Base-by-base conservation (phyloP, 345 rosid genomes). In the Eucalyptus pauciflora region DNA sequence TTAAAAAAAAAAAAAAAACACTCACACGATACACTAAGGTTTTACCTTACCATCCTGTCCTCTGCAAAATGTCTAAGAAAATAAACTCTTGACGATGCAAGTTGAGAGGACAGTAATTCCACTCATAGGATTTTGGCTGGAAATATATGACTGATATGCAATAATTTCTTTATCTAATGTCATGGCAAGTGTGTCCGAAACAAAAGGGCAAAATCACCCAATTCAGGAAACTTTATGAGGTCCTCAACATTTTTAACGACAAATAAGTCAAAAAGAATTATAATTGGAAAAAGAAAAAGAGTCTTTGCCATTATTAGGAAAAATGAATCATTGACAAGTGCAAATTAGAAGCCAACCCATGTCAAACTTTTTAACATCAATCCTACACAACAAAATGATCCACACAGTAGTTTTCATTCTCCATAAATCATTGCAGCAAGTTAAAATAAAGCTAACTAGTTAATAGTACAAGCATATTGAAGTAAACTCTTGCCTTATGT, bases 401-500 rank as follows among this genome's bases (percentile, higher is more conserved):
- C 15, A 10, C 15, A 12, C 48, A 76, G 48, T 43, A 86, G 67
- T 54, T 86, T 46, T 41, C 87, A 12, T 37, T 41, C 87, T 41
- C 48, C 48, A 58, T 29, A 37, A 50, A 46, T 83, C 76, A 58
- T 76, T 37, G 24, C 69, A 43, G 24, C 51, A 67, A 50, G 10
- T 22, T 29, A 27, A 18, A 33, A 43, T 25, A n/a, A 86, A 67
- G 60, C 45, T 15, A 69, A 5, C 45, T 27, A 48, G 79, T n/a
- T 20, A 64, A 31, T 58, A 16, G 16, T n/a, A 48, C 37, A 29
- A 37, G 76, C 37, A 41, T 27, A 33, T 80, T 13, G 71, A 60
- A 88, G 62, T n/a, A 8, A 15, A 81, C 60, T 92, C 95, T 92
- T 93, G 95, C 99, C 99, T 95, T 83, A 98, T 92, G 89, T 98